Evolutionary conservation across 2,329 filamentous ascomycete species (phyloP), one percentile per base, ranked within the genome.

Genomic region (Orbilia quercus): DNA sequence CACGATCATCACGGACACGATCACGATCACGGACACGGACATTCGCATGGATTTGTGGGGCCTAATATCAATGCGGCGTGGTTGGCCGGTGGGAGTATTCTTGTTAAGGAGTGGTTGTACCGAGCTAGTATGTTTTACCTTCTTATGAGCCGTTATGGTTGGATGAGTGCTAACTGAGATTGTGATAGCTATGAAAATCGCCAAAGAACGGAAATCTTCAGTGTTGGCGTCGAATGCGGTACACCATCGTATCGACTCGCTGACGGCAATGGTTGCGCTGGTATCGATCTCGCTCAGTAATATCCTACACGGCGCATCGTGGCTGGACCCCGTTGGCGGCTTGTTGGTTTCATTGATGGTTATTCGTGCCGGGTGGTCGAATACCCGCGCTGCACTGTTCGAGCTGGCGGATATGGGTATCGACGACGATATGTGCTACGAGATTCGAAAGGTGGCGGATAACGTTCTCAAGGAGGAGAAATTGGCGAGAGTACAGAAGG

Each of bases 91-190:
- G 94, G 91, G 18, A 96, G 92, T 1, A 95, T 99, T 66, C 81
- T 92, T 23, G 84, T 98, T 78, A 99, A 99, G 82, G 95, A 99
- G 82, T 99, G 93, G 91, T 84, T 99, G 23, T 99, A 98, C 80
- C 89, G 90, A 83, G 92, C 94, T 75, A 99, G 94, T 95, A 88
- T 84, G 91, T 9, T 31, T 87, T 42, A n/a, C 9, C 51, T 36
- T 16, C 20, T 23, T 47, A 16, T 48, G 3, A 55, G 18, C 18
- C n/a, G 25, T 65, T n/a, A 5, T 20, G 1, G 18, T n/a, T 63
- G 5, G 12, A 25, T 14, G 25, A 82, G 70, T n/a, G 44, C 58
- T 53, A 23, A 25, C 44, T n/a, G 22, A 44, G 23, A n/a, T 11
- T 48, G 34, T 51, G 69, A 40, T 65, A 67, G 77, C 77, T 57